Percentiles rank a stretch among this genome's conserved stretches.
These are phyloP conservation scores for Biancaea sappan DNA, from an alignment of 306 rosid genomes.

Conservation along the genomic window DNA sequence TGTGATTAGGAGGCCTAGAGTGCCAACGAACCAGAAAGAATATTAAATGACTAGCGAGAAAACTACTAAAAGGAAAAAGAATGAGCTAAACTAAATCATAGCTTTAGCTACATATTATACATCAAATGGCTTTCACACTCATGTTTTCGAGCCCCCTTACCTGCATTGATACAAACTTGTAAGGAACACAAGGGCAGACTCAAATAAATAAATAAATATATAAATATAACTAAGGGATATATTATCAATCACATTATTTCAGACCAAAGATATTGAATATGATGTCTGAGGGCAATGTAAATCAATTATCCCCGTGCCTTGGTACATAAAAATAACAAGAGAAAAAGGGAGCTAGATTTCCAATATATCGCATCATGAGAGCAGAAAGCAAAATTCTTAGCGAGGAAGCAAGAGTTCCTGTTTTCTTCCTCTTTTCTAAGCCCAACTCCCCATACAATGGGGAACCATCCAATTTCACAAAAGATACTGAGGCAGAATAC, in stretches of 20 bases:
- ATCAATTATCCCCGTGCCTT: not conserved
- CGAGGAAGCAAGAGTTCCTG: not conserved
- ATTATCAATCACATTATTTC: not conserved
- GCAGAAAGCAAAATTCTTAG: not conserved
- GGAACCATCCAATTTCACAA: too few species aligned
- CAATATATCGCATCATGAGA: not conserved
- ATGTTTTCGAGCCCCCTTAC: slow-evolving; percentile 24
- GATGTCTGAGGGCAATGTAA: too few species aligned
- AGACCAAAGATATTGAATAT: not conserved
- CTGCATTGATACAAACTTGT: slow-evolving; percentile 41
- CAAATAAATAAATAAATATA: too few species aligned
- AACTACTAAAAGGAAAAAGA: slow-evolving; percentile 14
- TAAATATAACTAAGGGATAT: not conserved
- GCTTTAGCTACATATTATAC: slow-evolving; percentile 41
- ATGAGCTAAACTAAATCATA: slow-evolving; percentile 33
- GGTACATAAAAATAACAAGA: not conserved
- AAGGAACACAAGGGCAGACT: not conserved
- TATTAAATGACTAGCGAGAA: slow-evolving; percentile 46
- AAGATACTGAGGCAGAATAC: not conserved
- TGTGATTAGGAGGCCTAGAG: too few species aligned
- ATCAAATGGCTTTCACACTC: slow-evolving; percentile 30
- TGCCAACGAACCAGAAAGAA: slow-evolving; percentile 37
- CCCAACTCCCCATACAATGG: not conserved
- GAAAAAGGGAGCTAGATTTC: not conserved
- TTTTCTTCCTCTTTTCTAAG: not conserved